Evolutionary conservation across 371 early-diverging fungal species (phyloP), one percentile per base, ranked within the genome.

Genomic region (Choanephora cucurbitarum): DNA sequence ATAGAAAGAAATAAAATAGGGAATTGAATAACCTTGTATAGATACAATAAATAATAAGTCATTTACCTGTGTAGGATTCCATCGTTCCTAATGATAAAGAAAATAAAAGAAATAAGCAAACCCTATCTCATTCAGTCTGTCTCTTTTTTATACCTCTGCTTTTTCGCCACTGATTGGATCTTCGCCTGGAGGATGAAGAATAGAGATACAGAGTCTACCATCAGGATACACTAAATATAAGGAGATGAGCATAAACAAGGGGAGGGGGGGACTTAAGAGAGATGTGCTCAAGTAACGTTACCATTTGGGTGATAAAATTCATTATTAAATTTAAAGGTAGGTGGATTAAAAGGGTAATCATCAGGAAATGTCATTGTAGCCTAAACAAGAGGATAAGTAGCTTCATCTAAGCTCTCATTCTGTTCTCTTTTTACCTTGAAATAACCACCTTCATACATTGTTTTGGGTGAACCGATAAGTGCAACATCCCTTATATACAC

Each of bases 401-500:
- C n/a, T n/a, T n/a, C n/a, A n/a, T n/a, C n/a, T n/a, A n/a, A n/a
- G 21, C 23, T 15, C 1, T 23, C 40, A n/a, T 40, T 33, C 10
- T 34, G 22, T 39, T 39, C 4, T 15, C 24, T 43, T 5, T 37
- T 18, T 74, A 93, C 93, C 75, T 88, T 92, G 77, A 93, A 92
- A 63, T 93, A 91, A 10, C 94, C 96, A 45, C 91, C 91, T 72
- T 95, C 95, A 46, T 90, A 95, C 21, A 89, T 82, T 10, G 94
- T 95, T 42, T 86, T 89, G 54, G 86, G 84, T 34, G 92, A 91
- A 4, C 93, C 93, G 44, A 95, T 85, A 55, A 93, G 89, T 52
- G 91, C 82, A 44, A 95, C 86, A 60, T 91, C 90, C 93, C 84
- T 82, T 51, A 52, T 13, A 21, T 28, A 28, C 49, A 6, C 33